Conservation (phyloP, 768 basidiomycete genomes). For the Tephrocybe sp. region DNA sequence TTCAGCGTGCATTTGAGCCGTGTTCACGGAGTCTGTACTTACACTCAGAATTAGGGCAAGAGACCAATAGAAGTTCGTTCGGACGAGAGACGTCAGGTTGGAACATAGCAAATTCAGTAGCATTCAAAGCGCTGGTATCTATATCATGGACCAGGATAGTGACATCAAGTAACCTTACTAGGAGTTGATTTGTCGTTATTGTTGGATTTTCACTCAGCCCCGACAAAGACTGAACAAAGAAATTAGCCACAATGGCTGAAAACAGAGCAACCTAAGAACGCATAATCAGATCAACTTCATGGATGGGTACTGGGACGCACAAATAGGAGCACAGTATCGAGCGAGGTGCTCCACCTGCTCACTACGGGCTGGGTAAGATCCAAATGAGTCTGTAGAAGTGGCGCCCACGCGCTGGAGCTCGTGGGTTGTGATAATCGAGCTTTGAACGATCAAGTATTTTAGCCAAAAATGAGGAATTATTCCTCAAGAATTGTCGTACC, state of each 20-base stretch:
- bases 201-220: not conserved
- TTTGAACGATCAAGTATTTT: no score
- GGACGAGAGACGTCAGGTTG: slow-evolving; percentile 11
- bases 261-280: not conserved
- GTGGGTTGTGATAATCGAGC: no score
- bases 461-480: no score
- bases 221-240: not conserved
- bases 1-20: not conserved
- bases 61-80: slow-evolving; percentile 19
- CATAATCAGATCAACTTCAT: not conserved
- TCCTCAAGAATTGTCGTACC: no score
- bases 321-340: not conserved
- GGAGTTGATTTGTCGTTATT: slow-evolving; percentile 2
- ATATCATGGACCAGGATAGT: not conserved
- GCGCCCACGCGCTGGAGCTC: not conserved
- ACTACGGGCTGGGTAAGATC: not conserved
- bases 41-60: slow-evolving; percentile 17
- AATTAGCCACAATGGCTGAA: not conserved
- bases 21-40: not conserved
- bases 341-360: not conserved
- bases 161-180: slow-evolving; percentile 17
- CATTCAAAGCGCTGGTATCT: not conserved
- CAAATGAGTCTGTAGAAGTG: not conserved
- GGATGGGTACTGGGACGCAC: not conserved
- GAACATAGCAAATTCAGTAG: slow-evolving; percentile 3